Evolutionary conservation across 352 stramenopile species (phyloP).

Genomic region (Phytophthora europaea): DNA sequence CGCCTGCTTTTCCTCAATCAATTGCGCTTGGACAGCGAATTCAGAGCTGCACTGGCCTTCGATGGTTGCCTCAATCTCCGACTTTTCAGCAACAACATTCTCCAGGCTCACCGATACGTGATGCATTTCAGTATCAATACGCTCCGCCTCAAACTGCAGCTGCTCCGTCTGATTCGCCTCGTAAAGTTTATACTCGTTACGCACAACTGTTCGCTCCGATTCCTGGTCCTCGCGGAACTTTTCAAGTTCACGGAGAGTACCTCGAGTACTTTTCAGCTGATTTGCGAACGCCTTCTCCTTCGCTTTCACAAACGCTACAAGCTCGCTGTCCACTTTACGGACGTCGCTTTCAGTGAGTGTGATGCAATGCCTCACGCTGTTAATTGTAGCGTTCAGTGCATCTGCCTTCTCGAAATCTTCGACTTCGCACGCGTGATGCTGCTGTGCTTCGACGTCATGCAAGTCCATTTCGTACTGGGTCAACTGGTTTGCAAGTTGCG

Average conservation of each 20-base stretch:
- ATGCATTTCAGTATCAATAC: slow-evolving; percentile 80
- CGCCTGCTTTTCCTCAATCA: slow-evolving; percentile 65
- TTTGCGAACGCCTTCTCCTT: slow-evolving; percentile 86
- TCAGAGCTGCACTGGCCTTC: slow-evolving; percentile 80
- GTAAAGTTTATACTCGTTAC: slow-evolving; percentile 72
- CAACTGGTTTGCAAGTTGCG: slow-evolving; percentile 72
- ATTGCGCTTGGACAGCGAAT: slow-evolving; percentile 54
- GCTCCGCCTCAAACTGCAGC: slow-evolving; percentile 81
- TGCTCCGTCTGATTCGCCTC: slow-evolving; percentile 75
- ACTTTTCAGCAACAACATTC: slow-evolving; percentile 75
- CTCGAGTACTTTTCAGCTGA: slow-evolving; percentile 78
- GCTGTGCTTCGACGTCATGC: slow-evolving; percentile 80
- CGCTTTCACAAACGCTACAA: slow-evolving; percentile 73
- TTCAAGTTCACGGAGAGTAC: slow-evolving; percentile 75
- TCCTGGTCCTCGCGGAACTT: slow-evolving; percentile 85
- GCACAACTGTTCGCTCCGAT: slow-evolving; percentile 52
- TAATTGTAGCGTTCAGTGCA: slow-evolving; percentile 82
- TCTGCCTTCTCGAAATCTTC: slow-evolving; percentile 91
- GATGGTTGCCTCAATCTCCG: slow-evolving; percentile 83
- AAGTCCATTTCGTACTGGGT: slow-evolving; percentile 86
- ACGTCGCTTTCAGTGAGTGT: slow-evolving; percentile 85
- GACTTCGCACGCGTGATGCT: slow-evolving; percentile 81
- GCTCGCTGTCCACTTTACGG: slow-evolving; percentile 80
- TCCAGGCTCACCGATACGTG: slow-evolving; percentile 81
- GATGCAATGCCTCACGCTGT: slow-evolving; percentile 84